phyloP scores from a whole-genome alignment of 768 basidiomycete species.

The Lepiota brunneoincarnata region DNA sequence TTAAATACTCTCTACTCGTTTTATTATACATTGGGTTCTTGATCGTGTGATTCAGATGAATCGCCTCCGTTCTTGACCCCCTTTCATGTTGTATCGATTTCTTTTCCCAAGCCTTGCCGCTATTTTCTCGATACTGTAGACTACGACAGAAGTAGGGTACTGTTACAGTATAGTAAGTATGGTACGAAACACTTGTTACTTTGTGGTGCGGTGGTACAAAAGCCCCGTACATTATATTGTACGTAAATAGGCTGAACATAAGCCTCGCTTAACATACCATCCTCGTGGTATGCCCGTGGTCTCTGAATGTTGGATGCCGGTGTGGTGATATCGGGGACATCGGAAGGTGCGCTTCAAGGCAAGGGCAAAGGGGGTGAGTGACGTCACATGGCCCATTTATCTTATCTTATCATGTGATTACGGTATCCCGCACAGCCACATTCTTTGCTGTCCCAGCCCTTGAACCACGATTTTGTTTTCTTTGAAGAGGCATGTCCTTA shows the following conservation, averaged over 20 bases:
- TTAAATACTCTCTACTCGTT: constrained; percentile 10
- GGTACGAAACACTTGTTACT: neutral
- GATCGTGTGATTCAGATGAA: constrained; percentile 9
- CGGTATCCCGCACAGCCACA: neutral
- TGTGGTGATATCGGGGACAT: no score
- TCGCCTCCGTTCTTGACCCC: neutral
- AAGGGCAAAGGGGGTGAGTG: neutral
- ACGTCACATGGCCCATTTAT: constrained; percentile 7
- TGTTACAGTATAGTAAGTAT: neutral
- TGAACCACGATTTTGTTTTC: no score
- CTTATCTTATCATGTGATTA: constrained; percentile 1
- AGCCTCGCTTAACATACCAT: neutral
- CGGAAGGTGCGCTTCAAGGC: no score
- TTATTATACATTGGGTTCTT: constrained; percentile 7
- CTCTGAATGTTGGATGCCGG: neutral
- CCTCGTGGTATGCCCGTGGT: constrained; percentile 11
- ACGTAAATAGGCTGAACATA: constrained; percentile 4
- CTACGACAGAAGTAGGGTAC: neutral
- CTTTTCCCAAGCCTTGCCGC: neutral
- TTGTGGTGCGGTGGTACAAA: neutral
- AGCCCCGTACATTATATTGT: neutral
- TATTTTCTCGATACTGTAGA: neutral
- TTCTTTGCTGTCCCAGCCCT: no score
- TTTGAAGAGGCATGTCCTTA: no score
- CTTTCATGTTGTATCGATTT: neutral